Base-by-base conservation (phyloP, 768 basidiomycete genomes). In the Tulasnella sp. region DNA sequence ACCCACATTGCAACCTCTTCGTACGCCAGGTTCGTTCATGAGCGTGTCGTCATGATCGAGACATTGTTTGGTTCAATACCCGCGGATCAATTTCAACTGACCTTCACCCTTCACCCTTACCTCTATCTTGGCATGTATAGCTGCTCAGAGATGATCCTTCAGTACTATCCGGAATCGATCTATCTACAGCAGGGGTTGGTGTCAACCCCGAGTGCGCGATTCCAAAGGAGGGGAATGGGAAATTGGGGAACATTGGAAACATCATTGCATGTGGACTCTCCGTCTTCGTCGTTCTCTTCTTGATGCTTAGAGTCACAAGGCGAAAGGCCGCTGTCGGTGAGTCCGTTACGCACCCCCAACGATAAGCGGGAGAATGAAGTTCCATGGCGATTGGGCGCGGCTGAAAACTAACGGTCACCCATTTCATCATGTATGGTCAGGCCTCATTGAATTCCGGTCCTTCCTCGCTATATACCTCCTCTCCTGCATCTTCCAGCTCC, bases 1-100 rank as follows among this genome's bases (percentile, higher is more conserved):
- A 95, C 68, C 81, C 93, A 0, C 88, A 89, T 82, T 97, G 94
- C 74, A 96, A 96, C 69, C 83, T 96, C 65, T 94, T 95, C 74
- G 92, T 92, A 73, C 80, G 80, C 61, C 91, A 95, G 77, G 84
- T 91, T 21, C 65, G 74, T 67, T 3, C 59, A 56, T 11, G 34
- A 41, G n/a, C 53, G 66, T 26, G 60, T 61, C 32, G 59, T 56
- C 60, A 24, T 65, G 66, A 19, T 64, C 61, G 17, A 17, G 34
- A 23, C 41, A 52, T 3, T 67, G 63, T 44, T 52, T 59, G 10
- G 60, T 3, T 65, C 64, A 27, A 58, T 64, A 58, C 54, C 66
- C 3, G 65, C 66, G 48, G 58, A 65, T 66, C n/a, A n/a, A 54
- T 38, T 32, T 45, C n/a, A 15, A 48, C 52, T 56, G n/a, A n/a